phyloP scores from a whole-genome alignment of 345 rosid genomes.

The Salix suchowensis region DNA sequence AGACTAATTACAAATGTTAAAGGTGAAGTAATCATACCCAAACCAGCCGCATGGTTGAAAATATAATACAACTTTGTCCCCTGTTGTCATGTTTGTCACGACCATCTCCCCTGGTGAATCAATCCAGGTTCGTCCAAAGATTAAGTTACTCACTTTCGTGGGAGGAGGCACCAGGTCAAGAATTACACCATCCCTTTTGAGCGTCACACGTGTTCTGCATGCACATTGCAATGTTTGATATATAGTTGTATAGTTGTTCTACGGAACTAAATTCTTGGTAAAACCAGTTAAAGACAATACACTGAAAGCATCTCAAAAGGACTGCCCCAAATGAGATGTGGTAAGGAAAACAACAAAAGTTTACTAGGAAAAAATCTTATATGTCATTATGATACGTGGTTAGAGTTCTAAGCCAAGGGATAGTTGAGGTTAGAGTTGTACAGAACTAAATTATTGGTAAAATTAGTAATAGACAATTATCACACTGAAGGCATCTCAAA shows the following conservation, averaged over 20 bases:
- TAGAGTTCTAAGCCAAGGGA: too few relatives aligned
- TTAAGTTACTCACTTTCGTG: conserved; percentile 69
- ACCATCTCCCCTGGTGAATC: conserved; percentile 78
- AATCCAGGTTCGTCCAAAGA: conserved; percentile 80
- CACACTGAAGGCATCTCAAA: background rate
- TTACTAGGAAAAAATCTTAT: too few relatives aligned
- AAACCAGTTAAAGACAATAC: background rate
- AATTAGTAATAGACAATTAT: background rate
- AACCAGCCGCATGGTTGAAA: conserved; percentile 87
- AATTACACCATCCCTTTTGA: conserved; percentile 68
- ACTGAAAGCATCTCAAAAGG: background rate
- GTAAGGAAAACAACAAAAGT: too few relatives aligned
- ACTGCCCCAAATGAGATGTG: too few relatives aligned
- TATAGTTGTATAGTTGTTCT: background rate
- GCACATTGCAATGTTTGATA: background rate
- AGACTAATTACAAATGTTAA: background rate
- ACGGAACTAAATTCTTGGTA: background rate
- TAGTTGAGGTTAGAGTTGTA: too few relatives aligned
- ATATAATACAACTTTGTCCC: conserved; percentile 70
- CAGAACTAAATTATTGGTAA: background rate
- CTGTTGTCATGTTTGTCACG: conserved; percentile 66
- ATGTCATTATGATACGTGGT: too few relatives aligned
- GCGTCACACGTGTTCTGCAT: conserved; percentile 67
- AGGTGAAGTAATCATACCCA: conserved; percentile 42
- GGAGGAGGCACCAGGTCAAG: conserved; percentile 80